A percentile compares a stretch with the other conserved stretches of the same genome.
phyloP scores from a whole-genome alignment of 805 yeast genomes.

The Nakazawaea peltata region DNA sequence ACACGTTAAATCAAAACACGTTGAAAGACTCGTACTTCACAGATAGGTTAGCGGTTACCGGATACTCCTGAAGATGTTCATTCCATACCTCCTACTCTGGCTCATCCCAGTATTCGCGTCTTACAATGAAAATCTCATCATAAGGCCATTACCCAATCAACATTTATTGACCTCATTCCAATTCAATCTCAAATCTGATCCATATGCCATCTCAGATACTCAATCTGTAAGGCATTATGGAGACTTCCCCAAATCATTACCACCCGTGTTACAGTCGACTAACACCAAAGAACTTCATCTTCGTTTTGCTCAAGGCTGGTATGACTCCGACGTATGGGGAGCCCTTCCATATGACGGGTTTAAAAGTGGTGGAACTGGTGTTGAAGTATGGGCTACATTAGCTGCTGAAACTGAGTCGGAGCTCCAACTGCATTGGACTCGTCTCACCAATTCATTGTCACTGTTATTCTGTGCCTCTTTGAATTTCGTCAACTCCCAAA shows the following conservation, averaged over 20 bases:
- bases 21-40: no score
- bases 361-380: constrained; percentile 87
- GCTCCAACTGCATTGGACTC: constrained; percentile 63
- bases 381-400: constrained; percentile 83
- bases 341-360: constrained; percentile 63
- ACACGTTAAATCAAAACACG: no score
- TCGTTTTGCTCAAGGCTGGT: constrained; percentile 89
- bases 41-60: no score
- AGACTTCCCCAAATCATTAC: constrained; percentile 73
- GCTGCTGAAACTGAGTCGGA: constrained; percentile 49
- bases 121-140: constrained; percentile 54
- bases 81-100: no score
- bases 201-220: constrained; percentile 15
- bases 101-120: no score
- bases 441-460: constrained; percentile 65
- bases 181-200: constrained; percentile 54
- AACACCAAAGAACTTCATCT: constrained; percentile 71
- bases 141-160: constrained; percentile 71
- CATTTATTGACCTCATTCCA: constrained; percentile 62
- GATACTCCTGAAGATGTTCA: no score
- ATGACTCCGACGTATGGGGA: constrained; percentile 91
- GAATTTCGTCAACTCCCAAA: constrained; percentile 74
- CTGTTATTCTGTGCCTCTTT: constrained; percentile 95
- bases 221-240: constrained; percentile 41
- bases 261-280: constrained; percentile 63